phyloP scores from a whole-genome alignment of 306 rosid species.

The Cyamopsis tetragonoloba region DNA sequence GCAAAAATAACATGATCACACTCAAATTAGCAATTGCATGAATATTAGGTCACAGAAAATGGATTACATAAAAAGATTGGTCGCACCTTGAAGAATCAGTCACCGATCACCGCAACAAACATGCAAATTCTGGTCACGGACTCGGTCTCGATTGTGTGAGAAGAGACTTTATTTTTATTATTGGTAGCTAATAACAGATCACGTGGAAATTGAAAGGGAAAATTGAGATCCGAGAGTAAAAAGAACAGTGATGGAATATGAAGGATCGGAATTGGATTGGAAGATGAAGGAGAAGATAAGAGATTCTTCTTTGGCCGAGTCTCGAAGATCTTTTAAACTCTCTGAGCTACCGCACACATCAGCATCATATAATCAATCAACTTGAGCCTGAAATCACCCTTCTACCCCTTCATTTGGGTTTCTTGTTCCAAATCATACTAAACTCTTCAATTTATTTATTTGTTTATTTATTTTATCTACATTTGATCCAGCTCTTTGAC shows the following conservation, averaged over 20 bases:
- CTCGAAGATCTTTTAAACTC: neutral
- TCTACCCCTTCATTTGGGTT: conserved; percentile 26
- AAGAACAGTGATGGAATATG: neutral
- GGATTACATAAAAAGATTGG: conserved; percentile 11
- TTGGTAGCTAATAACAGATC: neutral
- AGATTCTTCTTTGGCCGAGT: conserved; percentile 27
- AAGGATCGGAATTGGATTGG: neutral
- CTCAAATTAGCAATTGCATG: neutral
- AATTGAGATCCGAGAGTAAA: conserved; percentile 23
- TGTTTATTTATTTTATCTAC: too few species aligned
- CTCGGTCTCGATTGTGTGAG: too few species aligned
- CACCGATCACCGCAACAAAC: conserved; percentile 41
- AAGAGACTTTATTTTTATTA: neutral
- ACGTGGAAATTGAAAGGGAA: neutral
- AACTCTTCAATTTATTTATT: too few species aligned
- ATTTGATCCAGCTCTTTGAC: too few species aligned
- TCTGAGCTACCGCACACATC: conserved; percentile 2
- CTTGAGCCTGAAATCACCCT: conserved; percentile 19
- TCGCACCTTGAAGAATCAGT: conserved; percentile 28
- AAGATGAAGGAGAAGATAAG: conserved; percentile 43
- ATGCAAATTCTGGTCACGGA: too few species aligned
- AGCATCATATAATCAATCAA: neutral
- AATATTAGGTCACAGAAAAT: neutral
- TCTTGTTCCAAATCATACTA: too few species aligned
- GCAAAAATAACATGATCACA: too few species aligned